Percentiles rank a stretch among this genome's conserved stretches.
Conservation (phyloP, 495 filamentous ascomycete species). For the Annulohypoxylon nitens region DNA sequence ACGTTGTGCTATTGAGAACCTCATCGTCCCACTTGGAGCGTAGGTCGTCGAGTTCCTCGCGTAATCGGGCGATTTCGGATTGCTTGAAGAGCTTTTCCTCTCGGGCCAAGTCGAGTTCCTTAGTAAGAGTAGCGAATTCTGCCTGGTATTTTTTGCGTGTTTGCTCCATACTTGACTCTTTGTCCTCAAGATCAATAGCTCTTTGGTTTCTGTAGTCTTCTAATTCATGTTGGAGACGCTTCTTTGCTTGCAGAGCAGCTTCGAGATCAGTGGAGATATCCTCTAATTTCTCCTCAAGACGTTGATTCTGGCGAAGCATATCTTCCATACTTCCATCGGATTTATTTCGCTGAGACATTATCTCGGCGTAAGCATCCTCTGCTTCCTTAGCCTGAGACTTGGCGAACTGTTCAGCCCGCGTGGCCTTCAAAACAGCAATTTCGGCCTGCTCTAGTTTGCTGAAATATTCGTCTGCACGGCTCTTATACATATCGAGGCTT, state of each 20-base stretch:
- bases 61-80: conserved; percentile 77
- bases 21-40: conserved; percentile 99
- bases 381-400: conserved; percentile 89
- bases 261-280: conserved; percentile 92
- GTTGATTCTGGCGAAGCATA: conserved; percentile 87
- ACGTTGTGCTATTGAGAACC: conserved; percentile 95
- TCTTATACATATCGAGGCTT: conserved; percentile 90
- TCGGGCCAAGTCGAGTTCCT: conserved; percentile 92
- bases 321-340: conserved; percentile 92
- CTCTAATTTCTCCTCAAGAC: conserved; percentile 90
- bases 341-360: conserved; percentile 92
- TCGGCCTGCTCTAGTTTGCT: conserved; percentile 97
- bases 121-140: conserved; percentile 88
- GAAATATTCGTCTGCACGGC: conserved; percentile 95
- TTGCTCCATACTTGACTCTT: conserved; percentile 95
- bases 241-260: conserved; percentile 88
- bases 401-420: conserved; percentile 92
- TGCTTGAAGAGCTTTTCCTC: conserved; percentile 79
- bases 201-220: conserved; percentile 97
- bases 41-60: conserved; percentile 94
- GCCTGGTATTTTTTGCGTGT: conserved; percentile 97
- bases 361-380: conserved; percentile 88
- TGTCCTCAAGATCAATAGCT: conserved; percentile 96
- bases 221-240: conserved; percentile 95
- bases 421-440: conserved; percentile 92